Evolutionary conservation across 768 basidiomycete genomes (phyloP), one percentile per base, ranked within the genome.

Genomic region (Tricholomella constricta): DNA sequence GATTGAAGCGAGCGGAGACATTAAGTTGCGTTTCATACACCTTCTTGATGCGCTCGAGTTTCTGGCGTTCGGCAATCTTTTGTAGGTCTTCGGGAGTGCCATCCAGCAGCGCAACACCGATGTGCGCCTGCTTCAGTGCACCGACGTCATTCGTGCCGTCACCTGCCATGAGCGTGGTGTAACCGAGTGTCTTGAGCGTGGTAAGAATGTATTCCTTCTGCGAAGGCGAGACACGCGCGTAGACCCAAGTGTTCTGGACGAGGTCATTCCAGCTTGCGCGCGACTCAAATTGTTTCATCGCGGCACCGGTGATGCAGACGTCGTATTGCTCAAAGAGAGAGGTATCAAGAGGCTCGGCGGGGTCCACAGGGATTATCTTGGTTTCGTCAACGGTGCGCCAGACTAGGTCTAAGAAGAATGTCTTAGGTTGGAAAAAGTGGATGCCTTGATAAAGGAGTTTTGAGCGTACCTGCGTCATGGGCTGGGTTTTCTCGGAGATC

Each of bases 141-240:
- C 97, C 97, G 45, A 99, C 97, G 57, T 98, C 97, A 66, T 99
- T 98, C 4, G 97, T 99, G 26, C 97, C 97, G 66, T 99, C 97
- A 46, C 97, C 97, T 5, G 95, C 97, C 97, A 98, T 98, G 46
- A 99, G 79, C 0, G 97, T 99, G 14, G 80, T 81, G 66, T 93
- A 99, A 20, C 96, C 96, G 22, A 97, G 83, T 2, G 78, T 78
- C 68, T 94, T 94, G 48, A 98, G 77, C 6, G 89, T 89, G 0
- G 94, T 92, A 42, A 99, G 80, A 71, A 99, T 98, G 69, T 82
- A 83, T 69, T 99, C 97, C 73, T 99, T 99, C 68, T 98, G 97
- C 0, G 82, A 72, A 2, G 97, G 97, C 10, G 96, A 96, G 14
- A 98, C 96, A 27, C 96, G 93, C 22, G 97, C 97, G 60, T 99